Base-by-base conservation (phyloP, 148 eudicot species). In the Rhododendron vialii region DNA sequence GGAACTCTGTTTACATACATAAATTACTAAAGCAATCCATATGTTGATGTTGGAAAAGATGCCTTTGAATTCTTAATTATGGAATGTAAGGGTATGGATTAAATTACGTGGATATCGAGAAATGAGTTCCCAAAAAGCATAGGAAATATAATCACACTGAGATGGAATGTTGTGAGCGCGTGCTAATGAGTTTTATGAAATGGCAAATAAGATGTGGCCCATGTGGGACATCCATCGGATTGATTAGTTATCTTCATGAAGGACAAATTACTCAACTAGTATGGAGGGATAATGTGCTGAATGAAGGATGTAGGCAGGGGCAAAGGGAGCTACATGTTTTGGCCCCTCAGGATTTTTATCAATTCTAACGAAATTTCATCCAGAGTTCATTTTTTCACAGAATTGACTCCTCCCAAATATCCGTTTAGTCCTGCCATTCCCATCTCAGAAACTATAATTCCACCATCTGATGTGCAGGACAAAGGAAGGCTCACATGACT, bases 261-360 rank as follows among this genome's bases (percentile, higher is more conserved):
- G 10, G 8, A 79, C 11, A 47, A 78, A 79, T n/a, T 26, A 79
- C 80, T 41, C 10, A 47, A 76, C 26, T 38, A 77, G 28, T 77
- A 41, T 41, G 80, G 80, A 76, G 28, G 12, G 80, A 79, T 48
- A 47, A 48, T 79, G 59, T 48, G 82, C 35, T 79, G 80, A 77
- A 20, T 77, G 51, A 77, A 77, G n/a, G 80, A 41, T 77, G 50
- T 43, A 28, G 75, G 75, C 75, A 69, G 75, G 14, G 75, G 75
- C 75, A 12, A 18, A 69, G 36, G 36, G 75, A 69, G 36, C 75
- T 28, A 4, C 36, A 30, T 30, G 35, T 69, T 12, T 69, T 1
- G 75, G 75, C 38, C 35, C 20, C 6, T 28, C 17, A 69, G 75
- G 15, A 28, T 7, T 69, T 26, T 12, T 67, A 28, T 26, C 30